These are phyloP conservation scores for Cordyceps farinosa DNA, from an alignment of 2,329 filamentous ascomycete genomes.

Conservation along the genomic window DNA sequence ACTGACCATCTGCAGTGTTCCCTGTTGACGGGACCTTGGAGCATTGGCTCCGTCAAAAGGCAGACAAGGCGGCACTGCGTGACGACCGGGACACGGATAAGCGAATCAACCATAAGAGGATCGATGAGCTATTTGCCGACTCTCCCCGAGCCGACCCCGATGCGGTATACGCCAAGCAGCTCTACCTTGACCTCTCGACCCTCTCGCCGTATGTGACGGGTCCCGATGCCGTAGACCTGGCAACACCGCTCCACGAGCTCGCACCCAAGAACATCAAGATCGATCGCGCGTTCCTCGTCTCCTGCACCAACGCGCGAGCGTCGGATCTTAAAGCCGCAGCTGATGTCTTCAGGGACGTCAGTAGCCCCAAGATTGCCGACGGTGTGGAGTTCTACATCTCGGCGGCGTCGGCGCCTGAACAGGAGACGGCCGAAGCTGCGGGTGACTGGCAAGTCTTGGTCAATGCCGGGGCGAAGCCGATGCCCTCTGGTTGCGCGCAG, in stretches of 20 bases:
- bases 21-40: constrained; percentile 69
- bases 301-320: constrained; percentile 81
- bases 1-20: constrained; percentile 42
- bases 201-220: constrained; percentile 80
- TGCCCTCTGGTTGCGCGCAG: constrained; percentile 62
- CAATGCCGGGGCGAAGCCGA: constrained; percentile 76
- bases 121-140: constrained; percentile 67
- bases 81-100: constrained; percentile 45
- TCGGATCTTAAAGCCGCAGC: constrained; percentile 82
- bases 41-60: constrained; percentile 70
- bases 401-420: constrained; percentile 76
- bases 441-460: constrained; percentile 84
- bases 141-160: constrained; percentile 66
- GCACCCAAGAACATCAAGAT: constrained; percentile 71
- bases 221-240: constrained; percentile 79
- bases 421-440: constrained; percentile 69
- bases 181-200: constrained; percentile 75
- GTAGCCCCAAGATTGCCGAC: constrained; percentile 64
- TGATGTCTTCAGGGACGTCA: constrained; percentile 73
- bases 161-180: constrained; percentile 72
- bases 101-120: constrained; percentile 64
- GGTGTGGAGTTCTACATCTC: constrained; percentile 87
- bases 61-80: constrained; percentile 63
- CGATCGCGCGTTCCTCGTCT: constrained; percentile 82
- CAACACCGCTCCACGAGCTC: constrained; percentile 72